Evolutionary conservation across 2,329 filamentous ascomycete species (phyloP).

Genomic region (Pseudogymnoascus pannorum): DNA sequence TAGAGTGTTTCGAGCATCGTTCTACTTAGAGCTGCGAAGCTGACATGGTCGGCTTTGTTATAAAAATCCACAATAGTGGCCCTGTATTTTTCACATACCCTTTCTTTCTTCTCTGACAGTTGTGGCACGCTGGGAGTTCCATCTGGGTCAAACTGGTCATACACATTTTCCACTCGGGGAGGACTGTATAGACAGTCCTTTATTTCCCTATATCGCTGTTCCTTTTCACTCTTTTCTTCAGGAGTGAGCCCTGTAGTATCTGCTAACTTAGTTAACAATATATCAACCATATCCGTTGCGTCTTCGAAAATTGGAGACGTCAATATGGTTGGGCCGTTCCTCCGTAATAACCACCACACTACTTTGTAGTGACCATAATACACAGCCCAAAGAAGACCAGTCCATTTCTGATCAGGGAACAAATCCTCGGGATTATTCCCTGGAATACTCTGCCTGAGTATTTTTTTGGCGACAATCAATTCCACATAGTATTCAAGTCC

Average conservation of each 20-base stretch:
- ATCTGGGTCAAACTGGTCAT: background rate
- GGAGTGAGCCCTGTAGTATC: background rate
- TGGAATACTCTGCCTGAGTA: background rate
- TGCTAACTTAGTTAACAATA: background rate
- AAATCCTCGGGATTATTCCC: background rate
- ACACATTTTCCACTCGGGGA: background rate
- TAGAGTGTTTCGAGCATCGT: background rate
- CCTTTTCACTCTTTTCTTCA: background rate
- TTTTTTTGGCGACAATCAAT: background rate
- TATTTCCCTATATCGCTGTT: background rate
- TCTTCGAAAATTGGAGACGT: background rate
- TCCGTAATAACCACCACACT: background rate
- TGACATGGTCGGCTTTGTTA: background rate
- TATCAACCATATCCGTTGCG: background rate
- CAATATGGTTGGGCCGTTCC: background rate
- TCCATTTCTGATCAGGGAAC: background rate
- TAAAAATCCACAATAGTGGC: slow-evolving; percentile 3
- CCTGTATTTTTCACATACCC: background rate
- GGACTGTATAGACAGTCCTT: background rate
- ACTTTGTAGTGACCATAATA: background rate
- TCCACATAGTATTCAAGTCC: background rate
- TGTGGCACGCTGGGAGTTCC: background rate
- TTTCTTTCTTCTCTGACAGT: background rate
- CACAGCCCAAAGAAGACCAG: background rate
- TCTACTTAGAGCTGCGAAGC: background rate